Percentiles rank a stretch among this genome's conserved stretches.
Evolutionary conservation across 2,329 filamentous ascomycete genomes (phyloP).

Genomic region (Paraphaeosphaeria minitans): DNA sequence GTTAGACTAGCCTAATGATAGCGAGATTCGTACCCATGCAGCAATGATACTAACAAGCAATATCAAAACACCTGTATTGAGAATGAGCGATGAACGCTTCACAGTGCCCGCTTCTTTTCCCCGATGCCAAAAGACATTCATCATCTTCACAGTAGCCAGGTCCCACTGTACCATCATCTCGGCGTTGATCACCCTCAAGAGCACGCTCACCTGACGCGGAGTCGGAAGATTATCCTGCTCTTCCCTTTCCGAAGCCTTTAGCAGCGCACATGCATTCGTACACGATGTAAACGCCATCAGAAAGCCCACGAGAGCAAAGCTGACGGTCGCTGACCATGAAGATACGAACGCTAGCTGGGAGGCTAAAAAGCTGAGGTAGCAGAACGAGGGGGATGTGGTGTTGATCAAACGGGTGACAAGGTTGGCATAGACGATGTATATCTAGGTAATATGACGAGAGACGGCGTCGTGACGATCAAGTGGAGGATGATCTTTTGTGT

Average conservation of each 20-base stretch:
- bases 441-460: conserved; percentile 13
- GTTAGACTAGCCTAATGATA: background rate
- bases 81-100: conserved; percentile 3
- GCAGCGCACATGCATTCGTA: conserved; percentile 10
- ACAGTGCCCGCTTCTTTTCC: background rate
- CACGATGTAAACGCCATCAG: conserved; percentile 19
- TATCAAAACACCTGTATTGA: conserved; percentile 8
- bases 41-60: conserved; percentile 12
- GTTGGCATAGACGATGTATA: conserved; percentile 13
- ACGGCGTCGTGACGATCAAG: conserved; percentile 13
- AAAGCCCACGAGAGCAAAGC: conserved; percentile 18
- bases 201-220: conserved; percentile 16
- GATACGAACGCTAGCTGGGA: conserved; percentile 22
- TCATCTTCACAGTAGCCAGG: conserved; percentile 6
- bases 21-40: conserved; percentile 11
- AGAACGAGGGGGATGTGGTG: conserved; percentile 5
- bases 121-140: conserved; percentile 12
- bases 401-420: conserved; percentile 8
- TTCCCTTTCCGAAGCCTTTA: conserved; percentile 7
- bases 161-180: conserved; percentile 16
- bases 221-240: conserved; percentile 12
- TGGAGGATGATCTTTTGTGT: conserved; percentile 11
- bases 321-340: conserved; percentile 18
- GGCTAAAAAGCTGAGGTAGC: conserved; percentile 19
- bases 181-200: conserved; percentile 20